phyloP scores from a whole-genome alignment of 352 stramenopile genomes.

The Aphanomyces euteiches region DNA sequence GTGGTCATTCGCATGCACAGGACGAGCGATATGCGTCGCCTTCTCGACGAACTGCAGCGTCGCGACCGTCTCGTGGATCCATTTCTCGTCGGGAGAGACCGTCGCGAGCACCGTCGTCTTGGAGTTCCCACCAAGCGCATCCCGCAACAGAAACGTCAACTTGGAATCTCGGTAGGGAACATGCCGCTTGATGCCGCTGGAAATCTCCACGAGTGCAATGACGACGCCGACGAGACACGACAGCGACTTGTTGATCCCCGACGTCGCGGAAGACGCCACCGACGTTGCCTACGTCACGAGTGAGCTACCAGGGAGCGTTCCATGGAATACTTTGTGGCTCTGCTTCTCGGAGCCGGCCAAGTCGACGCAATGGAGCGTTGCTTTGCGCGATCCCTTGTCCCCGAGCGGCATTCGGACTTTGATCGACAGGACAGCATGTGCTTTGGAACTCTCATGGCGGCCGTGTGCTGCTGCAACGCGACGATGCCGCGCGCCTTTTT shows the following conservation, averaged over 20 bases:
- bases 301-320: too few species aligned
- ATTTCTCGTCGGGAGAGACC: conserved; percentile 74
- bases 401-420: conserved; percentile 53
- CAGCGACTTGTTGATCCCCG: conserved; percentile 87
- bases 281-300: too few species aligned
- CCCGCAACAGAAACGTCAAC: conserved; percentile 72
- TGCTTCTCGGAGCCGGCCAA: conserved; percentile 84
- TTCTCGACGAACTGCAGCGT: conserved; percentile 84
- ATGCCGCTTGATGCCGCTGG: conserved; percentile 71
- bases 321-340: conserved; percentile 45
- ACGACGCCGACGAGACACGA: conserved; percentile 86
- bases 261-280: conserved; percentile 31
- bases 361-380: conserved; percentile 82
- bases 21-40: conserved; percentile 86
- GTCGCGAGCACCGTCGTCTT: conserved; percentile 82
- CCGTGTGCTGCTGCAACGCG: conserved; percentile 95
- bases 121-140: conserved; percentile 79
- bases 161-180: conserved; percentile 87
- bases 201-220: conserved; percentile 80
- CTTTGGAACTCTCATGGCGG: conserved; percentile 94
- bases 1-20: conserved; percentile 32
- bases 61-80: conserved; percentile 79
- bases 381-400: conserved; percentile 25
- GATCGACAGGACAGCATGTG: conserved; percentile 96
- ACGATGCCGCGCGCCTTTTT: conserved; percentile 75